Percentiles rank a stretch among this genome's conserved stretches.
phyloP scores from a whole-genome alignment of 768 basidiomycete genomes.

The Lepiota venenata region DNA sequence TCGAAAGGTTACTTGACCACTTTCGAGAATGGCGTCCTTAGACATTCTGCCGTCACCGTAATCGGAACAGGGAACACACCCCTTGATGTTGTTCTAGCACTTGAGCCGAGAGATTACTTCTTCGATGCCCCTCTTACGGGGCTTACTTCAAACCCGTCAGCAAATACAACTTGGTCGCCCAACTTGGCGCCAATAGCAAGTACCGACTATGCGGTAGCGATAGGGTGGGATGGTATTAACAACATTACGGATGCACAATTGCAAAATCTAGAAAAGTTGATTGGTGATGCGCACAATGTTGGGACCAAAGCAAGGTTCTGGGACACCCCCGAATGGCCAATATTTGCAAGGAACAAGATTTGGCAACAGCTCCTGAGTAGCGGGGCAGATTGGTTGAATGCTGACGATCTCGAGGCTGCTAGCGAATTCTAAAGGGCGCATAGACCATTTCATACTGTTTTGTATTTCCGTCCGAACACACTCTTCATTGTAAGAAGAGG shows the following conservation, averaged over 20 bases:
- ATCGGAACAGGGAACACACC: conserved; percentile 53
- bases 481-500: conserved; percentile 24
- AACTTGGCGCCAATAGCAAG: conserved; percentile 48
- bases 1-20: conserved; percentile 43
- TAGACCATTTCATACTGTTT: conserved; percentile 11
- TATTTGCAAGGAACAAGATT: conserved; percentile 36
- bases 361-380: conserved; percentile 40
- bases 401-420: conserved; percentile 45
- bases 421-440: conserved; percentile 24
- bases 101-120: conserved; percentile 46
- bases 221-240: conserved; percentile 47
- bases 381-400: conserved; percentile 51
- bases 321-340: conserved; percentile 50
- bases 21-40: conserved; percentile 36
- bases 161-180: conserved; percentile 35
- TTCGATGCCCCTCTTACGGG: conserved; percentile 49
- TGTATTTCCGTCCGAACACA: conserved; percentile 30
- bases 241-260: conserved; percentile 36
- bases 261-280: conserved; percentile 33
- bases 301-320: conserved; percentile 49
- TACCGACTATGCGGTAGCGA: conserved; percentile 39
- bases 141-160: conserved; percentile 23
- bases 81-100: conserved; percentile 38
- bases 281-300: conserved; percentile 39
- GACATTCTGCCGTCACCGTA: conserved; percentile 34